These are phyloP conservation scores for Colletotrichum tropicale DNA, from an alignment of 2,329 filamentous ascomycete species.

Conservation along the genomic window DNA sequence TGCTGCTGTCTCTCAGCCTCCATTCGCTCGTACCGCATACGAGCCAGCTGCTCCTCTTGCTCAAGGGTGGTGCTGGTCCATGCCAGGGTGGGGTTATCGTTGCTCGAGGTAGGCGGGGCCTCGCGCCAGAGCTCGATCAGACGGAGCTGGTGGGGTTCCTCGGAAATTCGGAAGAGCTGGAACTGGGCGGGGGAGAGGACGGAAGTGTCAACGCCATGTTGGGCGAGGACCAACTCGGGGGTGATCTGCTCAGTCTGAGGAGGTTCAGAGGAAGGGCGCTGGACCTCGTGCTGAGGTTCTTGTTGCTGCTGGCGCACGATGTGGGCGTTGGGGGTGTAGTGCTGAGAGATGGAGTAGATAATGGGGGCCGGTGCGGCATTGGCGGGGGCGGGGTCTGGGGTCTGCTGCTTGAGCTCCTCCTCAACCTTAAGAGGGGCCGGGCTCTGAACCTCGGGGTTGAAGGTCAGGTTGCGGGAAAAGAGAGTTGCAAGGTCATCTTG, in stretches of 20 bases:
- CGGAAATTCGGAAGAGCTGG: slow-evolving; percentile 78
- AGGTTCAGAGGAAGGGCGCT: slow-evolving; percentile 56
- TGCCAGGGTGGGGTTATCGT: slow-evolving; percentile 57
- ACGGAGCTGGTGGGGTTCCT: slow-evolving; percentile 72
- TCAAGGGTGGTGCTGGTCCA: slow-evolving; percentile 59
- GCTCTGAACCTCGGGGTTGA: slow-evolving; percentile 49
- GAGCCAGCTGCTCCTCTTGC: slow-evolving; percentile 64
- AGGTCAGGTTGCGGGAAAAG: slow-evolving; percentile 77
- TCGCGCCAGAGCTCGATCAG: slow-evolving; percentile 87
- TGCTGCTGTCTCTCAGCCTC: slow-evolving; percentile 34
- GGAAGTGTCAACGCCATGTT: slow-evolving; percentile 72
- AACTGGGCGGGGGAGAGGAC: slow-evolving; percentile 77
- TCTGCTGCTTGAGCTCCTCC: slow-evolving; percentile 33
- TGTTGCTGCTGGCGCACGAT: slow-evolving; percentile 47
- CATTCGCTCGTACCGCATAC: slow-evolving; percentile 63
- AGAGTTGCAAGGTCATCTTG: slow-evolving; percentile 84
- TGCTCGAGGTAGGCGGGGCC: slow-evolving; percentile 68
- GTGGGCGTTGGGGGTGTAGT: slow-evolving; percentile 84
- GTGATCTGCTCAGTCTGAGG: slow-evolving; percentile 52
- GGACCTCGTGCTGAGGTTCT: slow-evolving; percentile 34
- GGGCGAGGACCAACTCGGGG: slow-evolving; percentile 63
- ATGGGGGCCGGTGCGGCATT: slow-evolving; percentile 49
- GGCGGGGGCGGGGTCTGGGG: slow-evolving; percentile 23
- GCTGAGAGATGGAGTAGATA: slow-evolving; percentile 77
- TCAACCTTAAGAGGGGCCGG: slow-evolving; percentile 32